Percentiles rank a stretch among this genome's conserved stretches.
These are phyloP conservation scores for Penicillium vulpinum DNA, from an alignment of 2,329 filamentous ascomycete species.

Conservation along the genomic window DNA sequence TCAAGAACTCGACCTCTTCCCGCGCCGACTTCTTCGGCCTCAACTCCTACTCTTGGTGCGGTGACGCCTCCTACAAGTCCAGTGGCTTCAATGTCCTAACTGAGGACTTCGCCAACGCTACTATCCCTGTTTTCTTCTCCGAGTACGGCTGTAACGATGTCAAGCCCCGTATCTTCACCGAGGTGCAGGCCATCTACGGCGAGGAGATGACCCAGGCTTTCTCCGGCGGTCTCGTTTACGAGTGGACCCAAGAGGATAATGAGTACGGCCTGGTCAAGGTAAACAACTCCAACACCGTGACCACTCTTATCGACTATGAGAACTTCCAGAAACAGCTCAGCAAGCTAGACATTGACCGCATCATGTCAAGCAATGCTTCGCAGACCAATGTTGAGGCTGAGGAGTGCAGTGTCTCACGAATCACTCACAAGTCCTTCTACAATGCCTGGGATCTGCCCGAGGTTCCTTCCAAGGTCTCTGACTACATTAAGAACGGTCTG, in stretches of 20 bases:
- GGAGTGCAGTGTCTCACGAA: slow-evolving; percentile 65
- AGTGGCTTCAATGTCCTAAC: slow-evolving; percentile 60
- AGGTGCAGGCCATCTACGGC: slow-evolving; percentile 62
- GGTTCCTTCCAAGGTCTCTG: slow-evolving; percentile 65
- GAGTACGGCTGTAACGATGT: slow-evolving; percentile 67
- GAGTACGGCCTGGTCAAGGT: slow-evolving; percentile 62
- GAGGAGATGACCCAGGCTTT: slow-evolving; percentile 59
- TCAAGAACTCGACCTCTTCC: slow-evolving; percentile 51
- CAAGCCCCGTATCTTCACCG: slow-evolving; percentile 58
- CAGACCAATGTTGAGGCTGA: slow-evolving; percentile 59
- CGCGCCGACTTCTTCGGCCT: slow-evolving; percentile 65
- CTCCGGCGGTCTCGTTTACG: slow-evolving; percentile 58
- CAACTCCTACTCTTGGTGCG: slow-evolving; percentile 71
- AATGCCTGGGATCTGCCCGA: slow-evolving; percentile 75
- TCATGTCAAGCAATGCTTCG: slow-evolving; percentile 64
- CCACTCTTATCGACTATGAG: slow-evolving; percentile 66
- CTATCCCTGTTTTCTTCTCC: slow-evolving; percentile 65
- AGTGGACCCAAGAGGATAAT: slow-evolving; percentile 51
- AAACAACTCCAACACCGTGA: slow-evolving; percentile 57
- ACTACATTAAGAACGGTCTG: slow-evolving; percentile 76
- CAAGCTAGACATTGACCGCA: slow-evolving; percentile 68
- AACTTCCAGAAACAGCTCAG: slow-evolving; percentile 74
- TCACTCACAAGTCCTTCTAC: slow-evolving; percentile 66
- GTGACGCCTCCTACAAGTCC: slow-evolving; percentile 55
- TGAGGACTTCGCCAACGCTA: slow-evolving; percentile 58